These are phyloP conservation scores for Solanum pimpinellifolium DNA, from an alignment of 257 asterid genomes.

Conservation along the genomic window DNA sequence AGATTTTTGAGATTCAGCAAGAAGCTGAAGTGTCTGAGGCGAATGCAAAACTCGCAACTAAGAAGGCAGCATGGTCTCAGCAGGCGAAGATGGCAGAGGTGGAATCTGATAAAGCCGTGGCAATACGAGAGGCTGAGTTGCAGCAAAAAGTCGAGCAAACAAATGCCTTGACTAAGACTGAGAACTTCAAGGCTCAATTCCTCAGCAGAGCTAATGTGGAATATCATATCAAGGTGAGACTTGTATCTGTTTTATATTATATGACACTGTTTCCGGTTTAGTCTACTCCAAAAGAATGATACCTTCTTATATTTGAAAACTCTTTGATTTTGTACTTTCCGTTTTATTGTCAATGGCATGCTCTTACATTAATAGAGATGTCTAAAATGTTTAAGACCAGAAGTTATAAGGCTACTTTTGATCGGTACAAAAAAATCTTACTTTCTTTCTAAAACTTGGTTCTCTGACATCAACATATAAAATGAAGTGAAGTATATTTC, in stretches of 20 bases:
- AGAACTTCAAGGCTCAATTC: constrained; percentile 49
- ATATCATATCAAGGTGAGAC: constrained; percentile 38
- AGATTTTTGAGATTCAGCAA: constrained; percentile 35
- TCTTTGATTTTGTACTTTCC: background rate
- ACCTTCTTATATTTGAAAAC: background rate
- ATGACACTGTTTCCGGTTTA: background rate
- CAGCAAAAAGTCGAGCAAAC: constrained; percentile 45
- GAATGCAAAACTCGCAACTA: constrained; percentile 31
- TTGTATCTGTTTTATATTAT: background rate
- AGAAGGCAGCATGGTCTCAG: constrained; percentile 53
- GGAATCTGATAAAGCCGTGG: constrained; percentile 46
- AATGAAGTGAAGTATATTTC: background rate
- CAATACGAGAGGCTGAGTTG: constrained; percentile 43
- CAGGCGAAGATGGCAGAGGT: constrained; percentile 47
- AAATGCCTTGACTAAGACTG: constrained; percentile 35
- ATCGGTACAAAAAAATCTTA: background rate
- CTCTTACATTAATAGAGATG: background rate
- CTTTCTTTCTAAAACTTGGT: background rate
- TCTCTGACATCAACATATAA: background rate
- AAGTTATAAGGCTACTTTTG: background rate
- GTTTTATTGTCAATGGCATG: background rate
- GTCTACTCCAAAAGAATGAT: background rate
- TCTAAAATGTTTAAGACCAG: background rate
- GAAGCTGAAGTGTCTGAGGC: constrained; percentile 58
- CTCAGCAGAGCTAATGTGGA: constrained; percentile 48